These are phyloP conservation scores for Macrocystidia cucumis DNA, from an alignment of 1,284 basidiomycete genomes.

Conservation along the genomic window DNA sequence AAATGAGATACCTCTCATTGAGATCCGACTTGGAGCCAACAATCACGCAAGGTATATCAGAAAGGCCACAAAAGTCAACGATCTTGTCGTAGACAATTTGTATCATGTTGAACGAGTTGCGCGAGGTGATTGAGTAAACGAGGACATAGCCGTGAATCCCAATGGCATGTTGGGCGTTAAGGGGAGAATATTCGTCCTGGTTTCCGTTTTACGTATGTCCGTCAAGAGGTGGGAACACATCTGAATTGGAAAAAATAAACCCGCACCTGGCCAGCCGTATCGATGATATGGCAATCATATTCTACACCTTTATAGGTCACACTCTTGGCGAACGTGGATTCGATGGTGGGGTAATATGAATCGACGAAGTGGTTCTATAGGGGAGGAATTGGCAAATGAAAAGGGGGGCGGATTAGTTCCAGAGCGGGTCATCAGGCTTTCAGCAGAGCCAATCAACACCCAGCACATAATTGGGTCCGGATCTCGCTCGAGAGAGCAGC, in stretches of 20 bases:
- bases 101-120: slow-evolving; percentile 94
- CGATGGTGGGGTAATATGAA: slow-evolving; percentile 85
- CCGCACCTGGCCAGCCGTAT: slow-evolving; percentile 92
- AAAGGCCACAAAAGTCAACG: slow-evolving; percentile 86
- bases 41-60: slow-evolving; percentile 90
- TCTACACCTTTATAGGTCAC: slow-evolving; percentile 84
- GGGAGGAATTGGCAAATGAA: slow-evolving; percentile 58
- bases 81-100: slow-evolving; percentile 97
- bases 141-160: slow-evolving; percentile 47
- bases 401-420: slow-evolving; percentile 69
- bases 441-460: no score
- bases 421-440: no score
- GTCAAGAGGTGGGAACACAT: neutral
- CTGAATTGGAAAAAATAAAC: slow-evolving; percentile 30
- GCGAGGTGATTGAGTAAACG: slow-evolving; percentile 92
- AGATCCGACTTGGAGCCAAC: slow-evolving; percentile 96
- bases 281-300: slow-evolving; percentile 94
- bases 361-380: slow-evolving; percentile 58
- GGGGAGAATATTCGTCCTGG: slow-evolving; percentile 44
- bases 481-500: neutral
- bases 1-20: slow-evolving; percentile 44
- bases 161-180: slow-evolving; percentile 43
- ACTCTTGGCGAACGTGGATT: slow-evolving; percentile 83
- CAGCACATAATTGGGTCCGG: slow-evolving; percentile 44
- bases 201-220: slow-evolving; percentile 6